These are phyloP conservation scores for Fusarium odoratissimum DNA, from an alignment of 2,329 filamentous ascomycete species.

Conservation along the genomic window DNA sequence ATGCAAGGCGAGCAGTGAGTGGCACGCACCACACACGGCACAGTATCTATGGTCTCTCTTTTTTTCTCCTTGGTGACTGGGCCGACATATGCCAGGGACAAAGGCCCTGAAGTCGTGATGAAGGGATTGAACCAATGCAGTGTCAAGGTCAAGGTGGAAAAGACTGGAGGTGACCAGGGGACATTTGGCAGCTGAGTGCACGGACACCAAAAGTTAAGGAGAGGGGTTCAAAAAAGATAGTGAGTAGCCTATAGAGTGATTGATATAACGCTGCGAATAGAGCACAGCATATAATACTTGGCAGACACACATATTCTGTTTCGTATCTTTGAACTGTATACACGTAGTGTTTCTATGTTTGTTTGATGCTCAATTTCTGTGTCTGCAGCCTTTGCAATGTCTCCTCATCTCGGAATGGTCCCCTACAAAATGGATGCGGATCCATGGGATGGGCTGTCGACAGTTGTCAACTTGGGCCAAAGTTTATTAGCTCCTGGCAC, in stretches of 20 bases:
- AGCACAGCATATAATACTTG: constrained; percentile 1
- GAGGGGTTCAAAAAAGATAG: constrained; percentile 4
- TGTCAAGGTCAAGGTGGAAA: constrained; percentile 1
- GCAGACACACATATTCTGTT: constrained; percentile 1
- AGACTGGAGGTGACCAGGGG: constrained; percentile 23
- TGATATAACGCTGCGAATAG: background rate
- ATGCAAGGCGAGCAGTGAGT: background rate
- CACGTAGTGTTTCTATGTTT: background rate
- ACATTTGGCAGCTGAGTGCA: constrained; percentile 31
- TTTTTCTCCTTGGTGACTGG: constrained; percentile 2
- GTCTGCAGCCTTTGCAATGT: background rate
- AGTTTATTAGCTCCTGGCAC: constrained; percentile 19
- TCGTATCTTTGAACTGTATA: background rate
- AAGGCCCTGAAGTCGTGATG: constrained; percentile 22
- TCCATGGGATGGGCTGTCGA: background rate
- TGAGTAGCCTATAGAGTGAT: background rate
- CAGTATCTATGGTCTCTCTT: background rate
- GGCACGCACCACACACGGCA: background rate
- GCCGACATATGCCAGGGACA: constrained; percentile 11
- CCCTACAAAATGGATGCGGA: constrained; percentile 16
- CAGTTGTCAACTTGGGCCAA: background rate
- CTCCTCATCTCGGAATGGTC: background rate
- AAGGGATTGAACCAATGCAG: constrained; percentile 19
- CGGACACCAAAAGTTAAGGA: constrained; percentile 26
- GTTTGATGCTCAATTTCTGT: background rate